phyloP scores from a whole-genome alignment of 139 green algal species.

The Tetraselmis chui region DNA sequence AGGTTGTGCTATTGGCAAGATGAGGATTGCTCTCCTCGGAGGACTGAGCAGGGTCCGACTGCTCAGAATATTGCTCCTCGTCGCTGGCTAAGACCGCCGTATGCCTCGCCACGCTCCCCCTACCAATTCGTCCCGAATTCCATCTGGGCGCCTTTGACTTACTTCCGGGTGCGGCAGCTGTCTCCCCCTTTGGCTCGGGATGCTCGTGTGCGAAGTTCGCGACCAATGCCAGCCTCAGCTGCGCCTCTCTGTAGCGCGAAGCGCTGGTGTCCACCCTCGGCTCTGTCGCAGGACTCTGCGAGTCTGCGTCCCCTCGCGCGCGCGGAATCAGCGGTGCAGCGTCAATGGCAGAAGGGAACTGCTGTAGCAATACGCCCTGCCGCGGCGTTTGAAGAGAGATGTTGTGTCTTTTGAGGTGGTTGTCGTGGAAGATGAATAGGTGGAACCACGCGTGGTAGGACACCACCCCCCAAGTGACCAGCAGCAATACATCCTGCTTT shows the following conservation, averaged over 20 bases:
- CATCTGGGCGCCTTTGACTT: background rate
- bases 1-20: background rate
- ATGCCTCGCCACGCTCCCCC: too few relatives aligned
- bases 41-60: background rate
- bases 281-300: background rate
- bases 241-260: background rate
- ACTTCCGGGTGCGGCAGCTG: background rate
- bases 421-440: background rate
- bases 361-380: too few relatives aligned
- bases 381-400: background rate
- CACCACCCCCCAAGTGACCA: background rate
- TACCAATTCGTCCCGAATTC: background rate
- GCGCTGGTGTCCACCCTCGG: background rate
- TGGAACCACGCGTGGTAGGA: background rate
- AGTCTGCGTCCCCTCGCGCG: too few relatives aligned
- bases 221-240: background rate
- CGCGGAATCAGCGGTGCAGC: too few relatives aligned
- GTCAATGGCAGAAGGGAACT: too few relatives aligned
- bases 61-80: background rate
- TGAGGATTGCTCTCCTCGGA: background rate
- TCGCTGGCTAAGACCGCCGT: too few relatives aligned
- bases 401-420: background rate
- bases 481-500: background rate
- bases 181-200: background rate
- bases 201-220: background rate